Percentiles rank a stretch among this genome's conserved stretches.
phyloP scores from a whole-genome alignment of 2,329 filamentous ascomycete genomes.

The Beauveria sp. region DNA sequence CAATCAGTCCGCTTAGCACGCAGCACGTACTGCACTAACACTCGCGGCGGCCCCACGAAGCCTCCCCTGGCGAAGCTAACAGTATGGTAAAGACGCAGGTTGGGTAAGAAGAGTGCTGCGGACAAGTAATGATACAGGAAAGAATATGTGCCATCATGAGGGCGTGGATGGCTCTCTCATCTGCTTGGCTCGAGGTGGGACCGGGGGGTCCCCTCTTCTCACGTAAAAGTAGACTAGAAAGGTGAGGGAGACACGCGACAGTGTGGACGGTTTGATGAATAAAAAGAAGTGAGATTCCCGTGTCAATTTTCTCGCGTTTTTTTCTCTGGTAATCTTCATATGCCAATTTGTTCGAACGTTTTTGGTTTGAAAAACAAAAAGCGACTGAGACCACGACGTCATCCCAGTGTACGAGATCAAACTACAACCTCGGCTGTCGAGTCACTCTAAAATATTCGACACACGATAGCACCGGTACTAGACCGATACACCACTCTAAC shows the following conservation, averaged over 20 bases:
- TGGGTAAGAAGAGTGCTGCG: background rate
- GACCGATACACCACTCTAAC: too few relatives aligned
- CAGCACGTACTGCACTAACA: slow-evolving; percentile 6
- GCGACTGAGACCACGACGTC: background rate
- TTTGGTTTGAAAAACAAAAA: background rate
- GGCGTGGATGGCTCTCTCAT: background rate
- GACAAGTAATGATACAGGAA: background rate
- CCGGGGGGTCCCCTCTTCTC: slow-evolving; percentile 9
- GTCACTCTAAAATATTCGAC: background rate
- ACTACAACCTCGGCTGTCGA: slow-evolving; percentile 7
- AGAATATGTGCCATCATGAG: background rate
- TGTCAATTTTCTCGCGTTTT: background rate
- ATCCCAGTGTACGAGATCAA: background rate
- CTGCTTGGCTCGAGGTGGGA: background rate
- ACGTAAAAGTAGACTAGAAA: slow-evolving; percentile 7
- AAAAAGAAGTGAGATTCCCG: background rate
- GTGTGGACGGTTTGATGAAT: background rate
- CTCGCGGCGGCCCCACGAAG: background rate
- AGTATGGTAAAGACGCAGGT: slow-evolving; percentile 1
- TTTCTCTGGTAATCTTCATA: background rate
- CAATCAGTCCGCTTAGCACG: background rate
- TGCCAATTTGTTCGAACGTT: background rate
- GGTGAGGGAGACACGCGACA: slow-evolving; percentile 1
- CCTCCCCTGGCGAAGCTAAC: background rate
- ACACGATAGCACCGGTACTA: background rate